phyloP scores from a whole-genome alignment of 495 filamentous ascomycete genomes.

The Podospora appendiculata region DNA sequence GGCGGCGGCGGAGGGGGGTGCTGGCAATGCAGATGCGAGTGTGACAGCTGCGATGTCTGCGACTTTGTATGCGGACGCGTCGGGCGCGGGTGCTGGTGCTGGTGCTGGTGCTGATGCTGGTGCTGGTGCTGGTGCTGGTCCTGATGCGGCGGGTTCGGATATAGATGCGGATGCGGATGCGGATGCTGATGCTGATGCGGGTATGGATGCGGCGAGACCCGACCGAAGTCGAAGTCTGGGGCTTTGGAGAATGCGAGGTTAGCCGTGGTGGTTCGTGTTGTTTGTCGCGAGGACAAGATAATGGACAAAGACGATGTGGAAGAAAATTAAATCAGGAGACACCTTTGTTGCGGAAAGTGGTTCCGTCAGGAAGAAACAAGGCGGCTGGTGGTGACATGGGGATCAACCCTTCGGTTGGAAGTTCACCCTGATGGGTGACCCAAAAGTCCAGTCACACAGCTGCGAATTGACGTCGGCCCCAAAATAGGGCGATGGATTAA shows the following conservation, averaged over 20 bases:
- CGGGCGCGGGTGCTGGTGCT: too few relatives aligned
- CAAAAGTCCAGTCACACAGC: not conserved
- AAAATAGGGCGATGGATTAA: not conserved
- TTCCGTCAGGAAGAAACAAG: slow-evolving; percentile 3
- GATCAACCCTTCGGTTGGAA: slow-evolving; percentile 1
- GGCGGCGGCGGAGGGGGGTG: too few relatives aligned
- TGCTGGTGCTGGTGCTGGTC: too few relatives aligned
- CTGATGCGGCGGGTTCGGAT: slow-evolving; percentile 12
- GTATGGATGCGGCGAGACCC: not conserved
- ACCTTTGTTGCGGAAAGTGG: slow-evolving; percentile 14
- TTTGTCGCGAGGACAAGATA: not conserved
- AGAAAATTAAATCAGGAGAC: slow-evolving; percentile 4
- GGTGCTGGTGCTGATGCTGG: too few relatives aligned
- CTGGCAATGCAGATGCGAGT: too few relatives aligned
- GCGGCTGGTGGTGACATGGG: slow-evolving; percentile 17
- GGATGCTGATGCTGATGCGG: slow-evolving; percentile 8
- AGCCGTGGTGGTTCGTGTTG: slow-evolving; percentile 10
- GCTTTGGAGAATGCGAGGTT: slow-evolving; percentile 7
- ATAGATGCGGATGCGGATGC: too few relatives aligned
- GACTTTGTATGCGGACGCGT: too few relatives aligned
- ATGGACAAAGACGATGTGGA: not conserved
- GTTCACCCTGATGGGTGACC: not conserved
- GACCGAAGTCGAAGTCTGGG: too few relatives aligned
- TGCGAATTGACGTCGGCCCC: not conserved
- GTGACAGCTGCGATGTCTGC: too few relatives aligned